A percentile compares a stretch with the other conserved stretches of the same genome.
phyloP scores from a whole-genome alignment of 164 flowering plant species.

The Akebia trifoliata region DNA sequence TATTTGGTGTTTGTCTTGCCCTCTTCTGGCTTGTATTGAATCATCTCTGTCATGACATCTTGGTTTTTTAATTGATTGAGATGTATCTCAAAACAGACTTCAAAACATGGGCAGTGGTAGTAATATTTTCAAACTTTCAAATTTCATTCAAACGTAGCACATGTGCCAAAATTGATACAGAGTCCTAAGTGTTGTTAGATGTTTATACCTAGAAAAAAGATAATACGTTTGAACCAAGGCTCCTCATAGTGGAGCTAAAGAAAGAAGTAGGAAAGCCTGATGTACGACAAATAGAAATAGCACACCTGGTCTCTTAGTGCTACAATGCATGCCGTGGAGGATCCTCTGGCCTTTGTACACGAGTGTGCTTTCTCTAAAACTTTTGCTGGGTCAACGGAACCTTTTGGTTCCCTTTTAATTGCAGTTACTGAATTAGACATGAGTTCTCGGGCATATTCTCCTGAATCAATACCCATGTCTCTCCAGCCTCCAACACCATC shows the following conservation, averaged over 20 bases:
- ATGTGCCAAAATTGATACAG: too few species aligned
- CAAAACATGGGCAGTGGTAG: too few species aligned
- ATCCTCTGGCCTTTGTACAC: constrained; percentile 75
- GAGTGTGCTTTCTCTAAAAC: constrained; percentile 90
- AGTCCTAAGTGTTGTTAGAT: too few species aligned
- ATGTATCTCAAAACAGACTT: too few species aligned
- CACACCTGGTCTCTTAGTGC: constrained; percentile 87
- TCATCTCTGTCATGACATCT: too few species aligned
- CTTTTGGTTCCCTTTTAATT: constrained; percentile 74
- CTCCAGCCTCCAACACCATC: constrained; percentile 99
- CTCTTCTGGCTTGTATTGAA: too few species aligned
- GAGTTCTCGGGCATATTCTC: constrained; percentile 77
- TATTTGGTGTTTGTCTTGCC: too few species aligned
- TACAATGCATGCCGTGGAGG: constrained; percentile 92
- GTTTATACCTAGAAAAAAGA: too few species aligned
- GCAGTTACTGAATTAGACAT: constrained; percentile 85
- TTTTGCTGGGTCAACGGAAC: constrained; percentile 76
- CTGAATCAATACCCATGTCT: constrained; percentile 79
- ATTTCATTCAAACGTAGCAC: too few species aligned
- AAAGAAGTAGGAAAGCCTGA: constrained; percentile 1
- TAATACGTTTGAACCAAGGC: too few species aligned
- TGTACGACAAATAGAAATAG: neutral
- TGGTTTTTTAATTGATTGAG: too few species aligned
- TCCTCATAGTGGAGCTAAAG: neutral
- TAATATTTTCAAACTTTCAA: too few species aligned